Conservation (phyloP, 768 basidiomycete species). For the Suillus brevipes region DNA sequence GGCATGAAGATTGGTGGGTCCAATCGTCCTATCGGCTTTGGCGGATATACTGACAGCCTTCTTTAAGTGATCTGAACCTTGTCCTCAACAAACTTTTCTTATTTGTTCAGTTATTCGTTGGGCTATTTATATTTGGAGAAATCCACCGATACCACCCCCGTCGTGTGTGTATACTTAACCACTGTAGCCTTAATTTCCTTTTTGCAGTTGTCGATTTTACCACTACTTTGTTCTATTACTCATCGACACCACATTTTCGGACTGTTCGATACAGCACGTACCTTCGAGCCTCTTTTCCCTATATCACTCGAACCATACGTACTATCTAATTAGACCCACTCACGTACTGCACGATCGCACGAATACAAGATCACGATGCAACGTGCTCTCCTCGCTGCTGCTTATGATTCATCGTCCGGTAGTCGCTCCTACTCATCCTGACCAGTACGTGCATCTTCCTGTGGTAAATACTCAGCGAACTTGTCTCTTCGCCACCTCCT, state of each 20-base stretch:
- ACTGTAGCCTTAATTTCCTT: constrained; percentile 39
- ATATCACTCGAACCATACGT: background rate
- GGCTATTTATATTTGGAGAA: constrained; percentile 15
- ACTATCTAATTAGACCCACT: background rate
- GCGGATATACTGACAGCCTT: constrained; percentile 5
- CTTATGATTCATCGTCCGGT: too few relatives aligned
- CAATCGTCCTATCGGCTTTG: background rate
- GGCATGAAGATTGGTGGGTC: constrained; percentile 80
- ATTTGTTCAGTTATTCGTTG: constrained; percentile 14
- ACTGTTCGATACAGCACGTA: background rate
- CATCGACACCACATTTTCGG: background rate
- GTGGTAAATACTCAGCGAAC: too few relatives aligned
- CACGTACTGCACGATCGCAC: background rate
- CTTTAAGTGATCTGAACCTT: constrained; percentile 37
- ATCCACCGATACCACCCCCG: constrained; percentile 20
- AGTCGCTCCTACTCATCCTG: too few relatives aligned
- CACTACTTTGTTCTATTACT: constrained; percentile 6
- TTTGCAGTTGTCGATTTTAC: background rate
- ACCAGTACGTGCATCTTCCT: too few relatives aligned
- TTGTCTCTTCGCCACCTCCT: too few relatives aligned
- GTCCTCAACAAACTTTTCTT: background rate
- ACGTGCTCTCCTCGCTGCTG: too few relatives aligned
- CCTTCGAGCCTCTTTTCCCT: constrained; percentile 1
- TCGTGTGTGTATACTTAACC: constrained; percentile 35
- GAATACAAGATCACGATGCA: constrained; percentile 1